Evolutionary conservation across 768 basidiomycete genomes (phyloP).

Genomic region (Termitomyces sp.): DNA sequence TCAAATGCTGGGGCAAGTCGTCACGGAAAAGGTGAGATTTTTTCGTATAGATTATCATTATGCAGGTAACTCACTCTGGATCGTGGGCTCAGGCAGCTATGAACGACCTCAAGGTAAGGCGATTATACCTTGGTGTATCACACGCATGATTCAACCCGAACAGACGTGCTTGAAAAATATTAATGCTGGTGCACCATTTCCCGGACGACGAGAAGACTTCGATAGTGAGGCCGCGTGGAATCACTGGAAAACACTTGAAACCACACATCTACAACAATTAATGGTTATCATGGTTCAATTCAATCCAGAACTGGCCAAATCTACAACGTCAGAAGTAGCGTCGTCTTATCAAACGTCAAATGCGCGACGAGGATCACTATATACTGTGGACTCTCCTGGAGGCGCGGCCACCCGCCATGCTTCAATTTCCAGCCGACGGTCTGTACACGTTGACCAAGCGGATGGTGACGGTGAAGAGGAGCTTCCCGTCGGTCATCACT

Average conservation of each 20-base stretch:
- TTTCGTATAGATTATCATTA: background rate
- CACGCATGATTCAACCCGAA: slow-evolving; percentile 4
- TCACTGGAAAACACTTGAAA: slow-evolving; percentile 79
- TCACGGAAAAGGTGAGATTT: slow-evolving; percentile 66
- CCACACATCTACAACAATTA: slow-evolving; percentile 78
- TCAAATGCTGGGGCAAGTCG: slow-evolving; percentile 49
- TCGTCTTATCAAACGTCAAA: slow-evolving; percentile 39
- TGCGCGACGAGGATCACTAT: slow-evolving; percentile 55
- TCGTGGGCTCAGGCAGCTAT: slow-evolving; percentile 61
- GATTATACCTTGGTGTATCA: slow-evolving; percentile 5
- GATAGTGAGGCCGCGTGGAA: slow-evolving; percentile 77
- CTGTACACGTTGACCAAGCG: slow-evolving; percentile 38
- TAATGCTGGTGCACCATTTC: slow-evolving; percentile 77
- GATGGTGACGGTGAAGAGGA: slow-evolving; percentile 61
- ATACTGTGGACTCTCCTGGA: slow-evolving; percentile 36
- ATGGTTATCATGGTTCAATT: slow-evolving; percentile 83
- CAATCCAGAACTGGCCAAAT: slow-evolving; percentile 84
- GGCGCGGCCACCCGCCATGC: slow-evolving; percentile 40
- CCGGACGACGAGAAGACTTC: slow-evolving; percentile 85
- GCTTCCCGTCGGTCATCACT: slow-evolving; percentile 66
- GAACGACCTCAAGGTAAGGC: slow-evolving; percentile 73
- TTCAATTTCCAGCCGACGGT: slow-evolving; percentile 67
- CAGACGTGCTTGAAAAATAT: slow-evolving; percentile 91
- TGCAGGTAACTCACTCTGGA: background rate
- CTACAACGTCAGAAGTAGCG: slow-evolving; percentile 53